Base-by-base conservation (phyloP, 306 rosid genomes). In the Mimosa pudica region DNA sequence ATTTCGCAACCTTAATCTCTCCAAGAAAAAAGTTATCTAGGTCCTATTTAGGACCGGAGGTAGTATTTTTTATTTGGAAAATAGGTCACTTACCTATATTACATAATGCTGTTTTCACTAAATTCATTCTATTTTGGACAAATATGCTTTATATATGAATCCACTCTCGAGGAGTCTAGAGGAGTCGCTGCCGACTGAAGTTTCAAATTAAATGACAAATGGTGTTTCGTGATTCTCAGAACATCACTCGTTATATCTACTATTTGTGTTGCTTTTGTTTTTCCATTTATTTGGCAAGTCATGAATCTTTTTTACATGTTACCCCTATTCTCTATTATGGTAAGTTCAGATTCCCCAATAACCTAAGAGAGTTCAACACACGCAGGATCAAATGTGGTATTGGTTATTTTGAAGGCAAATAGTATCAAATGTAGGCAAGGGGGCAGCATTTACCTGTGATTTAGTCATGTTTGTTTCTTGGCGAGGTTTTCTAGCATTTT, bases 121-220 rank as follows among this genome's bases (percentile, higher is more conserved):
- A 24, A 24, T 24, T 24, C 30, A 24, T 24, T 24, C 30, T 24
- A 24, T 24, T 24, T 24, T 24, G 30, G 80, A 80, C 84, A 94
- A 75, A 73, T 93, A 86, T 93, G 92, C 96, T 11, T 84, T 93
- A 79, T 41, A 85, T 85, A 90, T 93, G 93, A 93, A 93, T 79
- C 95, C 97, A 2, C 77, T 93, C 82, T 92, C 93, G 84, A 90
- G 92, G 86, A 82, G 91, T 82, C 47, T 90, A 14, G 97, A 93
- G 82, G 98, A 93, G 89, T 88, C 92, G 85, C 87, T 91, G 24
- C 95, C 97, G 0, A 35, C 30, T 32, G 45, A 75, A 66, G 79
- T 91, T 82, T 52, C 96, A 76, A 84, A 64, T 52, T 93, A 76
- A 84, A 64, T 63, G 90, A 77, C 75, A 24, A 46, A 51, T 85